Conservation (phyloP, 306 rosid genomes). For the Lablab purpureus region DNA sequence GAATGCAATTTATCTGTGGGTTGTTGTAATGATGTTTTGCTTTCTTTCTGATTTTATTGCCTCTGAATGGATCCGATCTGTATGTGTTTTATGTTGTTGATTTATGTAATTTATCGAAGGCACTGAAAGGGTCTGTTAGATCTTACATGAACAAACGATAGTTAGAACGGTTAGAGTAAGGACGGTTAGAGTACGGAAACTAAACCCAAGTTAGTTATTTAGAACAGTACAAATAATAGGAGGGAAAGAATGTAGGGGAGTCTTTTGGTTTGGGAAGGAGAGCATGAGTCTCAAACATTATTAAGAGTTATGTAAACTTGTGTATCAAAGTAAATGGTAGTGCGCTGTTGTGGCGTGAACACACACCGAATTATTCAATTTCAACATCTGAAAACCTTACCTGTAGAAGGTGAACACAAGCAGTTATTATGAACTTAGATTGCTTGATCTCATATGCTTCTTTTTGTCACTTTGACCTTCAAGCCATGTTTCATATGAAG, state of each 20-base stretch:
- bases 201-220: neutral
- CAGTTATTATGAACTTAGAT: too few species aligned
- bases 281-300: neutral
- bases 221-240: neutral
- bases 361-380: too few species aligned
- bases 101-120: neutral
- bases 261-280: neutral
- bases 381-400: too few species aligned
- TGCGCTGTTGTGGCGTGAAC: too few species aligned
- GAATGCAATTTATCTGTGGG: slow-evolving; percentile 36
- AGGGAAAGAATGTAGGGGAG: neutral
- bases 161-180: neutral
- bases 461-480: too few species aligned
- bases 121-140: neutral
- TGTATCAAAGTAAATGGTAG: neutral
- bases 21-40: slow-evolving; percentile 1
- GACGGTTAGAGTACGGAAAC: neutral
- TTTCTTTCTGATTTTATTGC: neutral
- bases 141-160: neutral
- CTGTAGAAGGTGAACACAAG: too few species aligned
- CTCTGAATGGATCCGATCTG: neutral
- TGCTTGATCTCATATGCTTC: too few species aligned
- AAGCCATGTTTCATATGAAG: too few species aligned
- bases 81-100: neutral
- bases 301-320: neutral